Percentiles rank a stretch among this genome's conserved stretches.
These are phyloP conservation scores for Thelephora terrestris DNA, from an alignment of 1,284 basidiomycete species.

Conservation along the genomic window DNA sequence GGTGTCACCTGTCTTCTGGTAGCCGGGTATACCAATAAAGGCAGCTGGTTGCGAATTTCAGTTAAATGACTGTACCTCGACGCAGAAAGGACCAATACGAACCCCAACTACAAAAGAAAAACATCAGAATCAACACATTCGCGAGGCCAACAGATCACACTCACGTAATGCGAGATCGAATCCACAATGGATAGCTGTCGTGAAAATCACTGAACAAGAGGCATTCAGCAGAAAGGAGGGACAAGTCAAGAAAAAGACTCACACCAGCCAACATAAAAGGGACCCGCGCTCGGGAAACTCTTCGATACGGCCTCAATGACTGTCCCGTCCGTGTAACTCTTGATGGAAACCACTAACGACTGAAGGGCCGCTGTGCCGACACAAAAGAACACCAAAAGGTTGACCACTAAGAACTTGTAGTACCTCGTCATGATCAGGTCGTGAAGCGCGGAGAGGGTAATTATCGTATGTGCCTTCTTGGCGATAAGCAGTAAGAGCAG, in stretches of 20 bases:
- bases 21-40: slow-evolving; percentile 62
- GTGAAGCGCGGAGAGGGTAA: slow-evolving; percentile 77
- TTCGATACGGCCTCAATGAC: slow-evolving; percentile 48
- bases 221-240: slow-evolving; percentile 2
- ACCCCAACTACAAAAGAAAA: slow-evolving; percentile 41
- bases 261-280: slow-evolving; percentile 82
- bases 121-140: slow-evolving; percentile 7
- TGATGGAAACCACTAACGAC: slow-evolving; percentile 57
- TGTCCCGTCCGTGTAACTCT: slow-evolving; percentile 28
- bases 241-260: slow-evolving; percentile 21
- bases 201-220: slow-evolving; percentile 57
- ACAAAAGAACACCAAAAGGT: slow-evolving; percentile 84
- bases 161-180: slow-evolving; percentile 59
- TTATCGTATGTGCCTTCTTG: slow-evolving; percentile 82
- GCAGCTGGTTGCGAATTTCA: slow-evolving; percentile 39
- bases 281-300: slow-evolving; percentile 76
- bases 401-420: slow-evolving; percentile 80
- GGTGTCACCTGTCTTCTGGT: slow-evolving; percentile 67
- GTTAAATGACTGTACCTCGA: neutral
- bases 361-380: slow-evolving; percentile 75
- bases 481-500: slow-evolving; percentile 71
- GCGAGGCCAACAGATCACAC: slow-evolving; percentile 22
- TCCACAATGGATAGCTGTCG: slow-evolving; percentile 65
- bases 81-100: slow-evolving; percentile 17
- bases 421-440: slow-evolving; percentile 80